These are phyloP conservation scores for Ceratocystis eucalypticola DNA, from an alignment of 2,329 filamentous ascomycete genomes.

Conservation along the genomic window DNA sequence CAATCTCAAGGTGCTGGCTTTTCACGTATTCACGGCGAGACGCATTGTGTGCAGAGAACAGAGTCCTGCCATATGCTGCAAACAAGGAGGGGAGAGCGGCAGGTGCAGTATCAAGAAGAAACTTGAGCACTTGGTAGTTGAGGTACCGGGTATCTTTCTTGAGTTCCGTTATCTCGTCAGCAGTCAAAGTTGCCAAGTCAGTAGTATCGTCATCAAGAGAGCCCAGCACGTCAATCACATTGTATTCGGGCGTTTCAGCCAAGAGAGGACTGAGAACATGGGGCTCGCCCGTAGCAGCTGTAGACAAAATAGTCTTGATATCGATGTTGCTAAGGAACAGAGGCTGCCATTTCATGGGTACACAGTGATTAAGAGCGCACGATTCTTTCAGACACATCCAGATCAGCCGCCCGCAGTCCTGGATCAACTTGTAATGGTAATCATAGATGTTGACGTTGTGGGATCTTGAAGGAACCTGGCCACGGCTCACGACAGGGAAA, in stretches of 20 bases:
- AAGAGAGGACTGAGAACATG: slow-evolving; percentile 3
- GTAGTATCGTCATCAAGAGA: slow-evolving; percentile 25
- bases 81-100: slow-evolving; percentile 73
- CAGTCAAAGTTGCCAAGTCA: not conserved
- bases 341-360: slow-evolving; percentile 54
- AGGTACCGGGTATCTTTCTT: slow-evolving; percentile 33
- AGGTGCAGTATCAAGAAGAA: slow-evolving; percentile 64
- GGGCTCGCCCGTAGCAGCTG: slow-evolving; percentile 8
- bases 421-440: slow-evolving; percentile 61
- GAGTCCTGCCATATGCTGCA: slow-evolving; percentile 67
- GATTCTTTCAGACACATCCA: slow-evolving; percentile 76
- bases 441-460: slow-evolving; percentile 71
- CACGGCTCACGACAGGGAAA: slow-evolving; percentile 10
- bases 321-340: slow-evolving; percentile 22
- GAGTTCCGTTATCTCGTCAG: not conserved
- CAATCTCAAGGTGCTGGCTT: slow-evolving; percentile 41
- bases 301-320: slow-evolving; percentile 5
- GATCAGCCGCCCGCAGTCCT: slow-evolving; percentile 63
- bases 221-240: slow-evolving; percentile 18
- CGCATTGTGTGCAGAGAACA: slow-evolving; percentile 55
- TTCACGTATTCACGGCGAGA: slow-evolving; percentile 45
- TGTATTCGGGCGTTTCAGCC: slow-evolving; percentile 13
- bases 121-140: slow-evolving; percentile 66
- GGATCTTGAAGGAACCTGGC: slow-evolving; percentile 31
- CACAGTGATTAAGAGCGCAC: slow-evolving; percentile 55